Conservation (phyloP, 2,329 filamentous ascomycete species). For the Exophiala oligosperma region DNA sequence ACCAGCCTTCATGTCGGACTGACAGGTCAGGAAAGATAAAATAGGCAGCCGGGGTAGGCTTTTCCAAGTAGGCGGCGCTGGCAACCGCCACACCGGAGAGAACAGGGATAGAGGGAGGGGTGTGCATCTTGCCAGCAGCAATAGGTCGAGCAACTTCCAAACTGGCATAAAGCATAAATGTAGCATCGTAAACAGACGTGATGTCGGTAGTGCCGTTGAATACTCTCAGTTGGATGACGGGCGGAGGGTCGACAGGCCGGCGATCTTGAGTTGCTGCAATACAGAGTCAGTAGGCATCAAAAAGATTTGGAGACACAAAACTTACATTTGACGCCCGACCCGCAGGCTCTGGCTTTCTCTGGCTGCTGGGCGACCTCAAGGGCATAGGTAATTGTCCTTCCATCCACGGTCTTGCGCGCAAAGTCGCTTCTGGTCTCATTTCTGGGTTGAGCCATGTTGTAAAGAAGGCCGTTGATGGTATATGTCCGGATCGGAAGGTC, state of each 20-base stretch:
- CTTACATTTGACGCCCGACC: constrained; percentile 92
- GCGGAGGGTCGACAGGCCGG: constrained; percentile 89
- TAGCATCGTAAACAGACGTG: constrained; percentile 91
- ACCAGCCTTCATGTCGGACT: constrained; percentile 91
- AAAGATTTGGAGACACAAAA: constrained; percentile 7
- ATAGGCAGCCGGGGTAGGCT: constrained; percentile 77
- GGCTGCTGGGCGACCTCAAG: constrained; percentile 91
- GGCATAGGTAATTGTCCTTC: constrained; percentile 75
- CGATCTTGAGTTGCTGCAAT: constrained; percentile 75
- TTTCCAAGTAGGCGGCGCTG: constrained; percentile 92
- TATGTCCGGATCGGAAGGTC: constrained; percentile 20
- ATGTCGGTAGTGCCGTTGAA: constrained; percentile 73
- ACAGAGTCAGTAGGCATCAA: constrained; percentile 20
- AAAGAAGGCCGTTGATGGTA: constrained; percentile 30
- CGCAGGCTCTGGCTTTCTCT: constrained; percentile 89
- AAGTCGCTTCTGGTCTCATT: constrained; percentile 58
- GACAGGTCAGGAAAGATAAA: constrained; percentile 98
- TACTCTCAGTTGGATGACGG: constrained; percentile 87
- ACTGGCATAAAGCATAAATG: constrained; percentile 95
- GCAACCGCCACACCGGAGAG: constrained; percentile 93
- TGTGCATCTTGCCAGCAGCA: constrained; percentile 73
- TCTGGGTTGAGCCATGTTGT: constrained; percentile 49
- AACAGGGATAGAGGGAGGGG: constrained; percentile 72
- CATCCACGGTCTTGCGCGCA: constrained; percentile 67
- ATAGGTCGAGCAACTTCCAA: constrained; percentile 83